phyloP scores from a whole-genome alignment of 108 stramenopile species.

The Cyclotella choctawhatcheeana region DNA sequence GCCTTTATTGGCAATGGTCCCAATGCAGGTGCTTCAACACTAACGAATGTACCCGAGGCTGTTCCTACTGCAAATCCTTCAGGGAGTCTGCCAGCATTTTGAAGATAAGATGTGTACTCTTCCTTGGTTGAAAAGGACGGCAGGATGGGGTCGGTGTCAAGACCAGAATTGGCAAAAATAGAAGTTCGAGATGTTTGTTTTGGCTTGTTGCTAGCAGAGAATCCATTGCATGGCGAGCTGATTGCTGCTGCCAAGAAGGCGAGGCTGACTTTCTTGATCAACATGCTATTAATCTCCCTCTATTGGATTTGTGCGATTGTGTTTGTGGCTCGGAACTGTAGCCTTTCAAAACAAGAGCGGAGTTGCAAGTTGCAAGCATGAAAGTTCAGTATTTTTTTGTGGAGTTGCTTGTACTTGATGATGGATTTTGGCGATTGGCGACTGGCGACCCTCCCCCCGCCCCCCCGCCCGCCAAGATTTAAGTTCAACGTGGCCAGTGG shows the following conservation, averaged over 20 bases:
- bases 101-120: conserved; percentile 71
- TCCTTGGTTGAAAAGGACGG: conserved; percentile 69
- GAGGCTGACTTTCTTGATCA: conserved; percentile 22
- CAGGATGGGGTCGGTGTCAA: conserved; percentile 60
- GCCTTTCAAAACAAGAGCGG: too few relatives aligned
- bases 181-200: conserved; percentile 12
- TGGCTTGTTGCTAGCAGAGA: conserved; percentile 12
- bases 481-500: too few relatives aligned
- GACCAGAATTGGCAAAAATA: conserved; percentile 12
- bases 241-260: conserved; percentile 24
- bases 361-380: too few relatives aligned
- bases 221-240: conserved; percentile 15
- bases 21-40: conserved; percentile 79
- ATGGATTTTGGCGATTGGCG: neutral
- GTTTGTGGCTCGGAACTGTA: too few relatives aligned
- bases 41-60: conserved; percentile 79
- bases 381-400: neutral
- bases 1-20: conserved; percentile 78
- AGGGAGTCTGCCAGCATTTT: conserved; percentile 65
- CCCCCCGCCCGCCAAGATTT: too few relatives aligned
- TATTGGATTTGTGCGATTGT: too few relatives aligned
- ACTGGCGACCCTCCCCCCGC: too few relatives aligned
- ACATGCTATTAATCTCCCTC: too few relatives aligned
- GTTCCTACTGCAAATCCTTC: conserved; percentile 84
- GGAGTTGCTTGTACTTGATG: neutral